A percentile compares a stretch with the other conserved stretches of the same genome.
These are phyloP conservation scores for Thyridium curvatum DNA, from an alignment of 2,329 filamentous ascomycete species.

Conservation along the genomic window DNA sequence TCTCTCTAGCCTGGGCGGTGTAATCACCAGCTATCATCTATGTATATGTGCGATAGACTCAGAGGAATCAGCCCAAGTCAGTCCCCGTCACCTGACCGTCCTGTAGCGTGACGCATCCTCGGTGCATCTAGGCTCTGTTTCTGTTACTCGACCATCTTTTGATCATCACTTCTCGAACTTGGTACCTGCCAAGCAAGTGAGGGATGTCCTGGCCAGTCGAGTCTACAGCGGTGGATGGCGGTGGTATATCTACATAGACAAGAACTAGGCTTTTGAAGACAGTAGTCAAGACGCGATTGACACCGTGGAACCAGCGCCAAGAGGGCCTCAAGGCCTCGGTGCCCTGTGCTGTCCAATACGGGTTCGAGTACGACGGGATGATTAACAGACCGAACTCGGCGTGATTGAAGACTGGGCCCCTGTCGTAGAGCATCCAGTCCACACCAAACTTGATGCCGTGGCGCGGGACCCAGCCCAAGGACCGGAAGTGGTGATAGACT, in stretches of 20 bases:
- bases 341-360: constrained; percentile 61
- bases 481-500: constrained; percentile 94
- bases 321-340: constrained; percentile 38
- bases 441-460: constrained; percentile 91
- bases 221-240: constrained; percentile 45
- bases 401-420: constrained; percentile 89
- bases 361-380: constrained; percentile 72
- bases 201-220: constrained; percentile 44
- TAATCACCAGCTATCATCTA: no score
- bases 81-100: no score
- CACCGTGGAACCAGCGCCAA: constrained; percentile 83
- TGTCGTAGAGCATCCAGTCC: constrained; percentile 90
- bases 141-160: constrained; percentile 82
- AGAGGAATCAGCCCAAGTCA: no score
- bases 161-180: constrained; percentile 72
- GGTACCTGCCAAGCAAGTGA: constrained; percentile 60
- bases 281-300: constrained; percentile 83
- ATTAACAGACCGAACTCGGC: constrained; percentile 88
- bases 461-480: constrained; percentile 88
- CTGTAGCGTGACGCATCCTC: no score
- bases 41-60: no score
- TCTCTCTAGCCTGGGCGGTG: no score
- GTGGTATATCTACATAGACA: constrained; percentile 85
- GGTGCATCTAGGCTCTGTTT: constrained; percentile 34
- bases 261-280: constrained; percentile 87